Evolutionary conservation across 129 eudicot genomes (phyloP).

Genomic region (Centaurea solstitialis): DNA sequence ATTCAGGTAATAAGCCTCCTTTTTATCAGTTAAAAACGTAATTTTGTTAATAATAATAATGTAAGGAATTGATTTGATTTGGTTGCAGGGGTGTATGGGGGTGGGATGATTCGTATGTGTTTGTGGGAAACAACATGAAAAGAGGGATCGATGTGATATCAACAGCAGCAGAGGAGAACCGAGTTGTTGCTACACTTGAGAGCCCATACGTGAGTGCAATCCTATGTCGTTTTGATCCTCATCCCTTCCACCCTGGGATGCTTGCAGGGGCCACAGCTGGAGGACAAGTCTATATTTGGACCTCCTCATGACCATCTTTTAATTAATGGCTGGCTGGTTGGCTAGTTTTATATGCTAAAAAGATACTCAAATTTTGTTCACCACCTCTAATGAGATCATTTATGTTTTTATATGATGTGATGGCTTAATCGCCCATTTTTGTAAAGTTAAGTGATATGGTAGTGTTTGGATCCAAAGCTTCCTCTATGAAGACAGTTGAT

Average conservation of each 20-base stretch:
- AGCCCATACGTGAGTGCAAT: constrained; percentile 70
- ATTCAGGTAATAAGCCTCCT: constrained; percentile 58
- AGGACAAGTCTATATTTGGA: constrained; percentile 90
- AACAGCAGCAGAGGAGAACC: constrained; percentile 18
- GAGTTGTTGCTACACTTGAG: constrained; percentile 41
- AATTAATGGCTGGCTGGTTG: neutral
- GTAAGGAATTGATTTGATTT: no score
- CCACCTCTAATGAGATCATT: neutral
- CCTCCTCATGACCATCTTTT: neutral
- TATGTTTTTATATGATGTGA: constrained; percentile 7
- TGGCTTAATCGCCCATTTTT: neutral
- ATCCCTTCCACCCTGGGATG: constrained; percentile 64
- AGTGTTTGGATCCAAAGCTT: neutral
- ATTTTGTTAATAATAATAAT: no score
- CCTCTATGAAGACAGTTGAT: no score
- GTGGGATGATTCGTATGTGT: constrained; percentile 84
- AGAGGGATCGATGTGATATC: constrained; percentile 76
- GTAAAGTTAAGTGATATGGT: neutral
- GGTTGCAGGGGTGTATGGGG: constrained; percentile 82
- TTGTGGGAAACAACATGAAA: constrained; percentile 69
- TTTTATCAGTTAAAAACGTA: no score
- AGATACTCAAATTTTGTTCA: neutral
- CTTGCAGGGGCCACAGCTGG: constrained; percentile 84
- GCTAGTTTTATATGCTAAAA: neutral
- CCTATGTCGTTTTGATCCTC: constrained; percentile 77